These are phyloP conservation scores for Ceriops zippeliana DNA, from an alignment of 345 rosid species.

Conservation along the genomic window DNA sequence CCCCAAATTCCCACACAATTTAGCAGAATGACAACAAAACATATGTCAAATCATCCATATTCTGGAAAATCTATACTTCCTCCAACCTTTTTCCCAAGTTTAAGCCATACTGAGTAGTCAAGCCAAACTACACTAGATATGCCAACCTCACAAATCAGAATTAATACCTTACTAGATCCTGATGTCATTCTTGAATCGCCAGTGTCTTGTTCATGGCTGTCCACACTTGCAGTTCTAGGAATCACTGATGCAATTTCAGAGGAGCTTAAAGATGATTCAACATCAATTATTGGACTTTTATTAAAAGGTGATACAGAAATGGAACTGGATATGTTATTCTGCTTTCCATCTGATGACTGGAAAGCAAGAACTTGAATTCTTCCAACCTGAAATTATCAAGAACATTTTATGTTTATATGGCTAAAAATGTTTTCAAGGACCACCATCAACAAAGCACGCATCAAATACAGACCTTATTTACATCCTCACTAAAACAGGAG, in stretches of 20 bases:
- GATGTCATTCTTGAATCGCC: slow-evolving; percentile 52
- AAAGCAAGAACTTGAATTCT: slow-evolving; percentile 97
- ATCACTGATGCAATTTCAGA: slow-evolving; percentile 43
- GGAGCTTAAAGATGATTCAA: slow-evolving; percentile 77
- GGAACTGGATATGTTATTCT: slow-evolving; percentile 43
- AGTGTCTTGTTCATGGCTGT: slow-evolving; percentile 58
- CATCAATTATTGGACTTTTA: slow-evolving; percentile 55
- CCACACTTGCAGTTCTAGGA: slow-evolving; percentile 45
- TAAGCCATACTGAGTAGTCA: background rate
- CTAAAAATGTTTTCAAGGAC: slow-evolving; percentile 8
- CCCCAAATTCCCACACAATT: too few relatives aligned
- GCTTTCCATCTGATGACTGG: slow-evolving; percentile 92
- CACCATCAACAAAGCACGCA: slow-evolving; percentile 7
- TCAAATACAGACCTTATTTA: slow-evolving; percentile 55
- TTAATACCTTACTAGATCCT: slow-evolving; percentile 50
- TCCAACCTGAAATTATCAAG: slow-evolving; percentile 61
- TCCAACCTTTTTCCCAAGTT: background rate
- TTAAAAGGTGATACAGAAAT: slow-evolving; percentile 44
- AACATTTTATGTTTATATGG: slow-evolving; percentile 13
- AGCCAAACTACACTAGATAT: background rate
- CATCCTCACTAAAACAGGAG: slow-evolving; percentile 94
- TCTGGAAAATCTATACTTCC: too few relatives aligned
- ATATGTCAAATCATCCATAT: too few relatives aligned
- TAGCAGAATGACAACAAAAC: too few relatives aligned
- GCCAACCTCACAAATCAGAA: slow-evolving; percentile 7